These are phyloP conservation scores for Tubosaeta sp. DNA, from an alignment of 768 basidiomycete genomes.

Conservation along the genomic window DNA sequence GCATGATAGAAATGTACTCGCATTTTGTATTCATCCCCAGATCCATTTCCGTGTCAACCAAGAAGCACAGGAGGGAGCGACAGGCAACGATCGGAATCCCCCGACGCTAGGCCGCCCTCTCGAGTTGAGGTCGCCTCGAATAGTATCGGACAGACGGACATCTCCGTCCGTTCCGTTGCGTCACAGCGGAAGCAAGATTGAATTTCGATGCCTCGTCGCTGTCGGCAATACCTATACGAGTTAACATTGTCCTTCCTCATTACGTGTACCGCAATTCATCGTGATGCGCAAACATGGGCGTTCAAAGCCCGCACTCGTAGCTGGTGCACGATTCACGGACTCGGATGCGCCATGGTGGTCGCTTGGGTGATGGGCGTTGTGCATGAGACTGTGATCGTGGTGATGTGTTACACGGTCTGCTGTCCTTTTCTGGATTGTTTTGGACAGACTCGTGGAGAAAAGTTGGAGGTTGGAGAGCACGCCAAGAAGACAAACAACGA, in stretches of 20 bases:
- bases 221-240: background rate
- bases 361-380: background rate
- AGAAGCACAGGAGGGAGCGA: background rate
- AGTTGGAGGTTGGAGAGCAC: background rate
- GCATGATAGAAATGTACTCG: slow-evolving; percentile 12
- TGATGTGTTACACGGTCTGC: too few species aligned
- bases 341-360: background rate
- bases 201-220: background rate
- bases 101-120: background rate
- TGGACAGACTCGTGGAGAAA: background rate
- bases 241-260: background rate
- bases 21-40: slow-evolving; percentile 5
- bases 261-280: background rate
- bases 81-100: slow-evolving; percentile 1
- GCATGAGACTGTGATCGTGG: background rate
- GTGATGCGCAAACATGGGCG: background rate
- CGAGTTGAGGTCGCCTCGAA: background rate
- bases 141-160: background rate
- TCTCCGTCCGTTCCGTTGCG: background rate
- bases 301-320: background rate
- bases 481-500: background rate
- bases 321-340: background rate
- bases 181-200: background rate
- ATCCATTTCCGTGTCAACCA: slow-evolving; percentile 7
- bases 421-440: background rate